These are phyloP conservation scores for Fusarium piperis DNA, from an alignment of 2,329 filamentous ascomycete genomes.

Conservation along the genomic window DNA sequence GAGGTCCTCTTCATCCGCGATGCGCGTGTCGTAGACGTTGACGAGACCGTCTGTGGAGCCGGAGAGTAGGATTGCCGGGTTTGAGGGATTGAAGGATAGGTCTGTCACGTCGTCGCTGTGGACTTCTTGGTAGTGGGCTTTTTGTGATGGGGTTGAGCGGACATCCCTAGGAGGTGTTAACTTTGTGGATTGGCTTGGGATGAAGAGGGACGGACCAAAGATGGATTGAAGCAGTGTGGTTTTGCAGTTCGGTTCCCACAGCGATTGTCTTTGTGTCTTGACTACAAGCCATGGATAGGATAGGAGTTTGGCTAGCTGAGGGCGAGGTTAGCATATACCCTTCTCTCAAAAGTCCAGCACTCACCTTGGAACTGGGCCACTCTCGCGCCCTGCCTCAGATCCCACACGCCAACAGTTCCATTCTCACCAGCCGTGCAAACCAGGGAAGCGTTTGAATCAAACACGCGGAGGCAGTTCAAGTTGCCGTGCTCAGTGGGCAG, in stretches of 20 bases:
- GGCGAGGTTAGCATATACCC: background rate
- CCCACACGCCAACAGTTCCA: slow-evolving; percentile 73
- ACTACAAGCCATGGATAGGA: slow-evolving; percentile 74
- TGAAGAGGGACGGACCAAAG: slow-evolving; percentile 61
- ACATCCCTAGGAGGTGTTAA: slow-evolving; percentile 62
- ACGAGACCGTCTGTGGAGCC: slow-evolving; percentile 84
- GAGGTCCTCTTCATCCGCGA: slow-evolving; percentile 80
- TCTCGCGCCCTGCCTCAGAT: slow-evolving; percentile 62
- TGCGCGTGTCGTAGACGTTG: slow-evolving; percentile 77
- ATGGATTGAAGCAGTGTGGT: slow-evolving; percentile 68
- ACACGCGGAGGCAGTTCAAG: slow-evolving; percentile 69
- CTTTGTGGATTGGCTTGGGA: background rate
- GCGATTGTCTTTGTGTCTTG: slow-evolving; percentile 68
- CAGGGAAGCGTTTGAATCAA: slow-evolving; percentile 61
- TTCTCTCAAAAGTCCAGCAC: slow-evolving; percentile 29
- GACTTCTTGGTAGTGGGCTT: slow-evolving; percentile 68
- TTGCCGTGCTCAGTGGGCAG: slow-evolving; percentile 67
- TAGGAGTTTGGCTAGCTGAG: slow-evolving; percentile 57
- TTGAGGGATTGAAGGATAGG: slow-evolving; percentile 65
- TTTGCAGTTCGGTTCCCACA: slow-evolving; percentile 77
- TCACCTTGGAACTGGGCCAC: slow-evolving; percentile 59
- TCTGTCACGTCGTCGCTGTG: slow-evolving; percentile 76
- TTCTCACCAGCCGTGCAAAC: slow-evolving; percentile 78
- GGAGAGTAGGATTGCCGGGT: slow-evolving; percentile 72
- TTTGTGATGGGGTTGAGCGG: slow-evolving; percentile 57